A percentile compares a stretch with the other conserved stretches of the same genome.
These are phyloP conservation scores for Boletus subparvulus DNA, from an alignment of 768 basidiomycete species.

Conservation along the genomic window DNA sequence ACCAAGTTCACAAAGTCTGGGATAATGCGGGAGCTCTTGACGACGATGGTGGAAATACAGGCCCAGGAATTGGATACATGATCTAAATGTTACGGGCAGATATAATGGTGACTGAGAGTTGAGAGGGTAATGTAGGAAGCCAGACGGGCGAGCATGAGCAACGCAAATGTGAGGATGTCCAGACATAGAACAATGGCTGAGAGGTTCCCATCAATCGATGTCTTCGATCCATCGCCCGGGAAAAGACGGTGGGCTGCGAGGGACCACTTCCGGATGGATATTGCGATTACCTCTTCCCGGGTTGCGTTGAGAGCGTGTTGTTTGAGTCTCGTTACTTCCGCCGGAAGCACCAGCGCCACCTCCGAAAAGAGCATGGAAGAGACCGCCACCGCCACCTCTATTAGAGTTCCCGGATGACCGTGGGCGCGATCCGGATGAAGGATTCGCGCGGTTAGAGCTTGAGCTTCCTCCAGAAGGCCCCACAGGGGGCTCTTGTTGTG, in stretches of 20 bases:
- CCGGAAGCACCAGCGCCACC: slow-evolving; percentile 21
- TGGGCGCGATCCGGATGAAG: slow-evolving; percentile 18
- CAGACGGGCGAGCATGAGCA: neutral
- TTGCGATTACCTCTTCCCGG: slow-evolving; percentile 13
- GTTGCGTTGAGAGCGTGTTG: slow-evolving; percentile 9
- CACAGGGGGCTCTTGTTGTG: slow-evolving; percentile 37
- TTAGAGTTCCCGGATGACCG: slow-evolving; percentile 21
- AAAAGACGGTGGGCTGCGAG: slow-evolving; percentile 23
- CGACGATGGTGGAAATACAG: slow-evolving; percentile 1
- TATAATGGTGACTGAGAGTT: slow-evolving; percentile 8
- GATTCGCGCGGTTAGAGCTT: slow-evolving; percentile 9
- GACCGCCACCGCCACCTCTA: slow-evolving; percentile 20
- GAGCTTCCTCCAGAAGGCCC: slow-evolving; percentile 28
- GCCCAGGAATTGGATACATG: slow-evolving; percentile 15
- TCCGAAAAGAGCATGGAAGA: slow-evolving; percentile 34
- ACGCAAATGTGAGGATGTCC: neutral
- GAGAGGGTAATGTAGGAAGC: slow-evolving; percentile 13
- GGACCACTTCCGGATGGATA: slow-evolving; percentile 2
- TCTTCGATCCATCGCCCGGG: slow-evolving; percentile 38
- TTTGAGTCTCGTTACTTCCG: slow-evolving; percentile 11
- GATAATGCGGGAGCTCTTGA: neutral
- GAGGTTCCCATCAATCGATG: slow-evolving; percentile 25
- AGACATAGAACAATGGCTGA: neutral
- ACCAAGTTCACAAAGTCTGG: neutral
- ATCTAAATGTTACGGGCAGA: slow-evolving; percentile 17